Percentiles rank a stretch among this genome's conserved stretches.
phyloP scores from a whole-genome alignment of 2,329 filamentous ascomycete species.

The Microthyrium microscopicum region DNA sequence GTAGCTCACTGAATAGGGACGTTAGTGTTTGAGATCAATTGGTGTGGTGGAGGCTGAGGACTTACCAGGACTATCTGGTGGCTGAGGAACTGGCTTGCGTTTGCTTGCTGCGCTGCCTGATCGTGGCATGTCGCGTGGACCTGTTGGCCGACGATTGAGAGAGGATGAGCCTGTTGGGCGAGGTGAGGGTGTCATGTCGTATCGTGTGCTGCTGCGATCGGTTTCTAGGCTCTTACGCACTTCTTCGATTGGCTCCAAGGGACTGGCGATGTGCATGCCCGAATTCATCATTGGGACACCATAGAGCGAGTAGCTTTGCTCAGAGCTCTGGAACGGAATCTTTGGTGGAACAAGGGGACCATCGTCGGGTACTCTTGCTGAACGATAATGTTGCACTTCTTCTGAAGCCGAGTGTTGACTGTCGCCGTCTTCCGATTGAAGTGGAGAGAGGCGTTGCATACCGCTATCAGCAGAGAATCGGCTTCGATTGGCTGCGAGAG shows the following conservation, averaged over 20 bases:
- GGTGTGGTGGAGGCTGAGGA: too few relatives aligned
- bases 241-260: slow-evolving; percentile 34
- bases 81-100: too few relatives aligned
- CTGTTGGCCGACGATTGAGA: slow-evolving; percentile 6
- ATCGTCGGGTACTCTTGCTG: slow-evolving; percentile 29
- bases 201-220: slow-evolving; percentile 13
- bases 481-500: slow-evolving; percentile 21
- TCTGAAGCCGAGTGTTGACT: slow-evolving; percentile 22
- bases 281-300: slow-evolving; percentile 3
- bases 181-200: slow-evolving; percentile 7
- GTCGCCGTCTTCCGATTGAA: slow-evolving; percentile 20
- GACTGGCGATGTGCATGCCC: slow-evolving; percentile 13
- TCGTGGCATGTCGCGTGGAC: slow-evolving; percentile 7
- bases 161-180: slow-evolving; percentile 7
- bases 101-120: too few relatives aligned
- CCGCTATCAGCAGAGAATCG: slow-evolving; percentile 20
- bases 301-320: too few relatives aligned
- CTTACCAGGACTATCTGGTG: too few relatives aligned
- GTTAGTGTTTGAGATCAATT: too few relatives aligned
- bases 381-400: slow-evolving; percentile 15
- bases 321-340: slow-evolving; percentile 2
- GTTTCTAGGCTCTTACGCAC: slow-evolving; percentile 33
- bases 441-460: slow-evolving; percentile 20
- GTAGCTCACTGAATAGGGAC: too few relatives aligned
- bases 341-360: slow-evolving; percentile 41